Evolutionary conservation across 2,329 filamentous ascomycete genomes (phyloP), one percentile per base, ranked within the genome.

Genomic region (Epichloe hybrida): DNA sequence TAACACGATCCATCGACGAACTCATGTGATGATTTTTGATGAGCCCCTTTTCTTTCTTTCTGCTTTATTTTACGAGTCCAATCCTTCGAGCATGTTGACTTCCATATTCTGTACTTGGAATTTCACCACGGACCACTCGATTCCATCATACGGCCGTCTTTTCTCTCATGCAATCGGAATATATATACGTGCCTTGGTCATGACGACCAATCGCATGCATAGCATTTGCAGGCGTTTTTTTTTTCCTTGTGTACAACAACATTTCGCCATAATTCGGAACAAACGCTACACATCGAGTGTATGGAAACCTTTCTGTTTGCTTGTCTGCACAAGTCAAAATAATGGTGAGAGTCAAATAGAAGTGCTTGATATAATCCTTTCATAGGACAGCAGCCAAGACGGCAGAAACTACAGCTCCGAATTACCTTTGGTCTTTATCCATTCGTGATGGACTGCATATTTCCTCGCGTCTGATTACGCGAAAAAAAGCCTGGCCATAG

Each of bases 1-100:
- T 91, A 54, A 80, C 82, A 48, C 75, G 86, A 51, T 89, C 83
- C 52, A 91, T 91, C 59, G 83, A 87, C 63, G 85, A 89, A 60
- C 72, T 88, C 48, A 71, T 90, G 66, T 89, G 74, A 72, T 50
- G 49, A 53, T 39, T 41, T n/a, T 47, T 13, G 21, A 50, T 17
- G 17, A 17, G 21, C 17, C n/a, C 20, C 41, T 6, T 27, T 23
- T 31, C 20, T 27, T n/a, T 17, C 3, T 9, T 31, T 44, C 27
- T 47, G 7, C n/a, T 17, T 31, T 1, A 7, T 38, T 39, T 49
- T 34, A 21, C 17, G 13, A 27, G 39, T 31, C 17, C 7, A n/a
- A 4, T 4, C 13, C 9, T 39, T 13, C 27, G 35, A 44, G 15
- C 42, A 34, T 40, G 20, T 13, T 8, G 39, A 17, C 13, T 40